Conservation (phyloP, 441 rosid species). For the Populus tomentosa region DNA sequence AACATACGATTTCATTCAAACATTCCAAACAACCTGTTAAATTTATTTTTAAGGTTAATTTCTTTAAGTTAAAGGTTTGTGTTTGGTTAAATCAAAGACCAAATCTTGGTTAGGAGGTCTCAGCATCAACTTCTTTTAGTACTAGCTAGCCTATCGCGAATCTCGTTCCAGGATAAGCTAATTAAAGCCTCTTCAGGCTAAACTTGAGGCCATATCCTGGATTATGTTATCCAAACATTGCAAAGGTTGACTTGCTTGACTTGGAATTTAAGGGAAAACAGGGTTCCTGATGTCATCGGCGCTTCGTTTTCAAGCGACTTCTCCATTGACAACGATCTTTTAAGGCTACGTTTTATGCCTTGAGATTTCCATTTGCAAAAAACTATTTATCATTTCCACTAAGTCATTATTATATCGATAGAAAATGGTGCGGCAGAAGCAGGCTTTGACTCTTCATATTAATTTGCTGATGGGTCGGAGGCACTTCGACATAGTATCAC, state of each 20-base stretch:
- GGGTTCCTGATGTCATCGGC: slow-evolving; percentile 12
- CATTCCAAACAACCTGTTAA: no score
- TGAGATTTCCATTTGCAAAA: neutral
- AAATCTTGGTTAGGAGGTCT: no score
- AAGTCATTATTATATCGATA: neutral
- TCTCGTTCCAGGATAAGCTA: neutral
- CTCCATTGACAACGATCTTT: neutral
- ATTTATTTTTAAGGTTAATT: no score
- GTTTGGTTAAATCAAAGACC: no score
- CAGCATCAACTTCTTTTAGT: no score
- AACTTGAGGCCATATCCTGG: slow-evolving; percentile 6
- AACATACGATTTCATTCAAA: no score
- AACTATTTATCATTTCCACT: no score
- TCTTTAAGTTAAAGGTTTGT: no score
- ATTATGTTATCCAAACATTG: neutral
- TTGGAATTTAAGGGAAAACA: slow-evolving; percentile 31
- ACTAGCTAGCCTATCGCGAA: no score
- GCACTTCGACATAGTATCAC: neutral
- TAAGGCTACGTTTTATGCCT: neutral
- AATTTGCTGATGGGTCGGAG: neutral
- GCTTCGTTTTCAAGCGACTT: slow-evolving; percentile 15
- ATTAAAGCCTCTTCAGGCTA: neutral
- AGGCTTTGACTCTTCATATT: neutral
- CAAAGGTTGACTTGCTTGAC: slow-evolving; percentile 28
- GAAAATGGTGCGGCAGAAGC: neutral